Evolutionary conservation across 768 basidiomycete genomes (phyloP).

Genomic region (Suillus fuscotomentosus): DNA sequence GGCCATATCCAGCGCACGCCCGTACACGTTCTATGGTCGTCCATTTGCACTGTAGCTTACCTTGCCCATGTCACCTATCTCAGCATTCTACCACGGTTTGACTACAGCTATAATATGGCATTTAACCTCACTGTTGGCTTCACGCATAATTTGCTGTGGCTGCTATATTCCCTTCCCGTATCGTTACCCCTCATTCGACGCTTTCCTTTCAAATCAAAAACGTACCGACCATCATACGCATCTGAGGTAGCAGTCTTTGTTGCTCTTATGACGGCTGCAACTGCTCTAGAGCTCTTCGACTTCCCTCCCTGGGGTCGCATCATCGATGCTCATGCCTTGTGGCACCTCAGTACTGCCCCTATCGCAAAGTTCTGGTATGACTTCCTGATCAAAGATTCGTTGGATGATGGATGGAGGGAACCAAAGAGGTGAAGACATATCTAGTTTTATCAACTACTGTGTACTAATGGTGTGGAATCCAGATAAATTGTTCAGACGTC

Average conservation of each 20-base stretch:
- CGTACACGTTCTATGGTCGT: constrained; percentile 41
- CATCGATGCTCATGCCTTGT: constrained; percentile 89
- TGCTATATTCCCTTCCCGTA: constrained; percentile 61
- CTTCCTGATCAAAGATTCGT: constrained; percentile 75
- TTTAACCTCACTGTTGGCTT: constrained; percentile 81
- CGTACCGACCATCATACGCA: constrained; percentile 58
- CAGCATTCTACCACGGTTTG: constrained; percentile 71
- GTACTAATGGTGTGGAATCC: constrained; percentile 11
- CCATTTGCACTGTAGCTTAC: constrained; percentile 54
- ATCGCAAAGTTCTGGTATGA: constrained; percentile 81
- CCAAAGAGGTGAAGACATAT: constrained; percentile 28
- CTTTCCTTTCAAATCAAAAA: constrained; percentile 51
- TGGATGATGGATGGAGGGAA: constrained; percentile 65
- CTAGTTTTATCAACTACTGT: constrained; percentile 4
- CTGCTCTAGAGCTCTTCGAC: constrained; percentile 84
- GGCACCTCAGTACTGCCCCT: constrained; percentile 86
- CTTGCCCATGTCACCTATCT: constrained; percentile 79
- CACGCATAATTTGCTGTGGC: constrained; percentile 80
- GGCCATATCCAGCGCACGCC: constrained; percentile 16
- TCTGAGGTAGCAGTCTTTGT: constrained; percentile 61
- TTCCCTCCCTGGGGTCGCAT: constrained; percentile 77
- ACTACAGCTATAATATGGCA: constrained; percentile 91
- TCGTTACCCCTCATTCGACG: constrained; percentile 47
- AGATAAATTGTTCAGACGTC: constrained; percentile 13
- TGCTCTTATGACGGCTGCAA: constrained; percentile 68